Evolutionary conservation across 176 grass and related monocot species (phyloP).

Genomic region (Carex scoparia): DNA sequence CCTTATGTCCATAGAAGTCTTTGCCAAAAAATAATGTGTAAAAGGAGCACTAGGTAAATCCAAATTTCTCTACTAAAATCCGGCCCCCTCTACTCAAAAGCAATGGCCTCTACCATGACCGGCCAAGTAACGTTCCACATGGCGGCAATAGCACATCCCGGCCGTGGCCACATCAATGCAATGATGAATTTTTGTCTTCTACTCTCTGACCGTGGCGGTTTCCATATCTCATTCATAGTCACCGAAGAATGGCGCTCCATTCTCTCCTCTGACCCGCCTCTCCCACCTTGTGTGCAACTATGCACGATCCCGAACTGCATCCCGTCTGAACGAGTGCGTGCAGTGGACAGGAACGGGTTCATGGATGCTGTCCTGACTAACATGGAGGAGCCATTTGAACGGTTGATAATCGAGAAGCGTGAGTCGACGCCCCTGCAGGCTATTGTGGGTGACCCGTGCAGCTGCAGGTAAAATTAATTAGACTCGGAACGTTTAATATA

Average conservation of each 20-base stretch:
- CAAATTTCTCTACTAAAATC: no score
- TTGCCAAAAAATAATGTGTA: no score
- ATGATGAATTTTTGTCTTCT: constrained; percentile 55
- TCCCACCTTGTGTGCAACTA: constrained; percentile 10
- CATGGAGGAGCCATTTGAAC: constrained; percentile 40
- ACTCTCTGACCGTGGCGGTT: constrained; percentile 29
- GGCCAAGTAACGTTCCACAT: constrained; percentile 25
- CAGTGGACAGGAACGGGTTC: constrained; percentile 35
- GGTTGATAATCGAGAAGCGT: constrained; percentile 19
- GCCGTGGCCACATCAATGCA: constrained; percentile 57
- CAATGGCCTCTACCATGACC: background rate
- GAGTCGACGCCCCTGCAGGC: background rate
- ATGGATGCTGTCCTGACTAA: constrained; percentile 28
- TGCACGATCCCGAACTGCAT: constrained; percentile 42
- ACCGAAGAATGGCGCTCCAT: constrained; percentile 56
- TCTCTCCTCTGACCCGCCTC: constrained; percentile 21
- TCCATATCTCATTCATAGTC: constrained; percentile 33
- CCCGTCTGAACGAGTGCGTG: constrained; percentile 47
- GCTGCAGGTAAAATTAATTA: no score
- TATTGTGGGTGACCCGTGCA: background rate
- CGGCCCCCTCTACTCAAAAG: no score
- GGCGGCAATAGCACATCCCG: constrained; percentile 43
- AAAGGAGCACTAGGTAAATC: no score
- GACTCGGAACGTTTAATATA: no score
- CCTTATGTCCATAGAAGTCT: no score